Percentiles rank a stretch among this genome's conserved stretches.
These are phyloP conservation scores for Ophiostoma sp. DNA, from an alignment of 2,329 filamentous ascomycete species.

Conservation along the genomic window DNA sequence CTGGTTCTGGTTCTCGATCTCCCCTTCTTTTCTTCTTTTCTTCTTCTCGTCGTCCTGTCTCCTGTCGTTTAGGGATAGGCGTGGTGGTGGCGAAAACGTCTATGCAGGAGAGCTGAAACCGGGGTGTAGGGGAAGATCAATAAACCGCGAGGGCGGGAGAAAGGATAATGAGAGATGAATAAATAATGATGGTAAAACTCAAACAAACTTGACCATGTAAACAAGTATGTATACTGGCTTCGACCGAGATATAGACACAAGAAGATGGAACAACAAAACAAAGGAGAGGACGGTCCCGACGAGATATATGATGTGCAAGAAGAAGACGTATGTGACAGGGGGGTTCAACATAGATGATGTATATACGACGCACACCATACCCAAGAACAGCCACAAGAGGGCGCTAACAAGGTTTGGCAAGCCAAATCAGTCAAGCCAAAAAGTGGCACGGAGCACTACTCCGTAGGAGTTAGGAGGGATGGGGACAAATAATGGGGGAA, in stretches of 20 bases:
- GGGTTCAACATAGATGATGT: background rate
- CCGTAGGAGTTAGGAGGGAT: background rate
- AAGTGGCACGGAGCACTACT: constrained; percentile 3
- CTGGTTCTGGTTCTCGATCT: background rate
- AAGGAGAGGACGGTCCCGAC: background rate
- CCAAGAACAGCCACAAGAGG: background rate
- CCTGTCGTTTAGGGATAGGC: background rate
- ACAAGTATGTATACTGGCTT: background rate
- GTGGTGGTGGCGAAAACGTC: background rate
- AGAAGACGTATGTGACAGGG: constrained; percentile 10
- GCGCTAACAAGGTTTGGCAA: constrained; percentile 11
- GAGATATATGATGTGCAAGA: constrained; percentile 8
- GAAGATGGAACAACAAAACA: background rate
- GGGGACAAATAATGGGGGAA: background rate
- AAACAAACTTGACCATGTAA: background rate
- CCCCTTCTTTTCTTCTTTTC: background rate
- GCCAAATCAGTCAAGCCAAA: background rate
- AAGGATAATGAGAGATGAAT: background rate
- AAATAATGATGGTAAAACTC: background rate
- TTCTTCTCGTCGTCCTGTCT: background rate
- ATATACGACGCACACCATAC: background rate
- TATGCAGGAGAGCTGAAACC: background rate
- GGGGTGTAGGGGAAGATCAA: background rate
- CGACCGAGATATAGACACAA: background rate
- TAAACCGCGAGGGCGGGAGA: background rate